phyloP scores from a whole-genome alignment of 192 early-diverging fungal genomes.

The Coemansia sp. region DNA sequence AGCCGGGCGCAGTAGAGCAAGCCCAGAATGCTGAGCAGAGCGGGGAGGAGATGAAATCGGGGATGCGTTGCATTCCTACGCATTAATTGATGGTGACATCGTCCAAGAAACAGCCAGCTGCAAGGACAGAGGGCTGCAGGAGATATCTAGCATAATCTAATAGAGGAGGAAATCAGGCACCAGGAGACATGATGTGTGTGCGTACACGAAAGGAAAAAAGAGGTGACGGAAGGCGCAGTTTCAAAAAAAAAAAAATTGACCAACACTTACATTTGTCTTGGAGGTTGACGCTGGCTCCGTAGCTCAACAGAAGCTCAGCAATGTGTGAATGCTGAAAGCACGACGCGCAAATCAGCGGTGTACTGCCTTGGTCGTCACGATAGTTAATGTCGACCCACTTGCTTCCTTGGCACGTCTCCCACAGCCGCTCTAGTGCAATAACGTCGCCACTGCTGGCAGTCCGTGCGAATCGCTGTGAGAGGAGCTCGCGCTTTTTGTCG shows the following conservation, averaged over 20 bases:
- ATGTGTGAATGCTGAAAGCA: conserved; percentile 84
- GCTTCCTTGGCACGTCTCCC: conserved; percentile 57
- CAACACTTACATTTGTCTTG: conserved; percentile 75
- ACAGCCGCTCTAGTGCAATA: conserved; percentile 62
- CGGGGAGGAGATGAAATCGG: neutral
- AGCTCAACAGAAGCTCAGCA: conserved; percentile 66
- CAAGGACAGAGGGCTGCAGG: neutral
- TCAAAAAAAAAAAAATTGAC: neutral
- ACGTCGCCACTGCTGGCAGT: conserved; percentile 77
- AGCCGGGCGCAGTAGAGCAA: neutral
- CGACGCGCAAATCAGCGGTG: conserved; percentile 83
- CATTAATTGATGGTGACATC: neutral
- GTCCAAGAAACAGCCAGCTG: neutral
- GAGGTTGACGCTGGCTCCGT: conserved; percentile 73
- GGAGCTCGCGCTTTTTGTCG: conserved; percentile 60
- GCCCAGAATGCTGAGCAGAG: conserved; percentile 10
- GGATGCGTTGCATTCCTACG: neutral
- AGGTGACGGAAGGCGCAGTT: neutral
- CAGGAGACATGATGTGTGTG: neutral
- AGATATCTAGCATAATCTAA: neutral
- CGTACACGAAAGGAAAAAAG: neutral
- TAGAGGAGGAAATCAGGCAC: neutral
- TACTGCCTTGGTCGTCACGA: conserved; percentile 84
- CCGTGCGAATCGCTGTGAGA: conserved; percentile 68
- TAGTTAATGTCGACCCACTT: conserved; percentile 75